Base-by-base conservation (phyloP, 139 green algal species). In the Chlamydomonas eustigma region DNA sequence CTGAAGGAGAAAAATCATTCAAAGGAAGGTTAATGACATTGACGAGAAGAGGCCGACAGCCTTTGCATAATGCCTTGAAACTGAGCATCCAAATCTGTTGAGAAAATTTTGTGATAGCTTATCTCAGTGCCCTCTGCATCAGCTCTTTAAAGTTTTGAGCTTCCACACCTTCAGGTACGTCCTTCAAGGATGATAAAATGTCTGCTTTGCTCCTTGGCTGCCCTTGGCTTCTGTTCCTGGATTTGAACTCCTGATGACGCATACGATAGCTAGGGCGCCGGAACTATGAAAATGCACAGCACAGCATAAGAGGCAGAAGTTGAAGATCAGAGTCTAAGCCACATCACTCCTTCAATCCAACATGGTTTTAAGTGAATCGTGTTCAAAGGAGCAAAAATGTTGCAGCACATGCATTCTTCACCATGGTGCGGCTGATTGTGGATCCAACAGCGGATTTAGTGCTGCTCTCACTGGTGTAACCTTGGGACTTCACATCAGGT, bases 391-490 rank as follows among this genome's bases (percentile, higher is more conserved):
- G 12, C 12, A 58, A 28, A 58, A 58, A 58, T 58, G 44, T n/a
- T n/a, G n/a, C n/a, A 18, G 44, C 44, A 58, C 44, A 58, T 12
- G 12, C 44, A 58, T 18, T 58, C 44, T 18, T 58, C 2, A 30
- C 70, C 12, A 64, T 8, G 25, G 18, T 39, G 37, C 74, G 58
- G 3, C 1, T 69, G 32, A 36, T 1, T n/a, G 22, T 75, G 4
- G 64, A 67, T 63, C 74, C 74, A 22, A 28, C 33, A 65, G 25
- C 37, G 6, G 2, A 2, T 3, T 39, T 18, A 28, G 67, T 72
- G 76, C 67, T 81, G 67, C 76, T 81, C 39, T 38, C 63, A 50
- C 44, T 73, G 50, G n/a, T 39, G 66, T 81, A 76, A 34, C 67
- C 76, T 51, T 81, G 76, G 2, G 4, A 24, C 36, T 75, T 63